phyloP scores from a whole-genome alignment of 108 stramenopile genomes.

The Pseudonitzschia multiseries region DNA sequence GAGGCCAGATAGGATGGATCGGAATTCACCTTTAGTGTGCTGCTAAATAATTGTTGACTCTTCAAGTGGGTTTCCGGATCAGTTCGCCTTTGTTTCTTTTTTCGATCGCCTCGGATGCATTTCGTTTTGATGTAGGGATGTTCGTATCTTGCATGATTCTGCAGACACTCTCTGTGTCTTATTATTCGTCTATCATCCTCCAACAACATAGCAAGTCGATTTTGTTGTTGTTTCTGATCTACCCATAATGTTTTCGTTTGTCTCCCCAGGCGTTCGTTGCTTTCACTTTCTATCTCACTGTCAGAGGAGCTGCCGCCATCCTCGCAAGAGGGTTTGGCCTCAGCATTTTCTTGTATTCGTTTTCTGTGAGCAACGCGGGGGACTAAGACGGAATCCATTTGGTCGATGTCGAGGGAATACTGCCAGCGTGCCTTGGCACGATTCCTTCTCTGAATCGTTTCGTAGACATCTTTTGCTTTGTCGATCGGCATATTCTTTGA shows the following conservation, averaged over 20 bases:
- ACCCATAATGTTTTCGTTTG: background rate
- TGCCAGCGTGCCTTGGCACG: conserved; percentile 26
- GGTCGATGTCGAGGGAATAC: conserved; percentile 14
- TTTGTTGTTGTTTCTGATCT: background rate
- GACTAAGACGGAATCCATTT: background rate
- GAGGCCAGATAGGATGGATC: conserved; percentile 62
- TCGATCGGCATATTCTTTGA: conserved; percentile 1
- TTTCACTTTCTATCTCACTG: background rate
- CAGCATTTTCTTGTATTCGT: background rate
- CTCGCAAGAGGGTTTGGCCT: background rate
- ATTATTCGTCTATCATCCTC: background rate
- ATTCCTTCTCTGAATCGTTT: conserved; percentile 19
- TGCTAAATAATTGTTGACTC: conserved; percentile 11
- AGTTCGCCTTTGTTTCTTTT: background rate
- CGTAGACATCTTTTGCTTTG: background rate
- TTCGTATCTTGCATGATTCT: conserved; percentile 24
- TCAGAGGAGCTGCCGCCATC: background rate
- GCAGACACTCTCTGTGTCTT: conserved; percentile 6
- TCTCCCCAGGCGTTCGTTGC: background rate
- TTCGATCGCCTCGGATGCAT: background rate
- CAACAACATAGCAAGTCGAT: conserved; percentile 12
- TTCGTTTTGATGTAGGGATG: conserved; percentile 11
- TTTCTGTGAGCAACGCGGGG: background rate
- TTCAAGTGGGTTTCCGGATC: background rate
- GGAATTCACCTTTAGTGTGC: conserved; percentile 21